Evolutionary conservation across 2,329 filamentous ascomycete species (phyloP).

Genomic region (Talaromyces sp.): DNA sequence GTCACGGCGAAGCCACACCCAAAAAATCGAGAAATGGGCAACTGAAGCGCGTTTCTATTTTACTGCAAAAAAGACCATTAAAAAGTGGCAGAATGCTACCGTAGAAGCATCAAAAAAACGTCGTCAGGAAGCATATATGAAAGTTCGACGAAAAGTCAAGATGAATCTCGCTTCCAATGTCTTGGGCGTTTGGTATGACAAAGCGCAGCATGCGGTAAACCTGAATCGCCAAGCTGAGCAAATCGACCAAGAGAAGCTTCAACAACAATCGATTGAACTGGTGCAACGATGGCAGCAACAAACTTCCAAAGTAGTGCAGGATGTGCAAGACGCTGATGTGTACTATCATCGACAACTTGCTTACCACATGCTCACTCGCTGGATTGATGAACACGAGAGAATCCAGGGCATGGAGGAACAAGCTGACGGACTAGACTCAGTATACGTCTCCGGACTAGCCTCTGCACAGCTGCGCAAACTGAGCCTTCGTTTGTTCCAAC

Average conservation of each 20-base stretch:
- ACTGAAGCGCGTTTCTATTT: constrained; percentile 53
- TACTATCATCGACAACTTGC: constrained; percentile 33
- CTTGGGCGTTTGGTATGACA: constrained; percentile 34
- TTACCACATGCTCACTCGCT: constrained; percentile 31
- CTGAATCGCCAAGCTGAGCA: constrained; percentile 36
- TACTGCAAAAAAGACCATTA: constrained; percentile 44
- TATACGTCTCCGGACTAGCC: constrained; percentile 43
- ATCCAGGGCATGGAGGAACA: constrained; percentile 34
- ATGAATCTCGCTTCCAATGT: constrained; percentile 45
- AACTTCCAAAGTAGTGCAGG: constrained; percentile 27
- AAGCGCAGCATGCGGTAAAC: constrained; percentile 23
- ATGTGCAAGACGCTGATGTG: constrained; percentile 31
- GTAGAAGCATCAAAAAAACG: constrained; percentile 46
- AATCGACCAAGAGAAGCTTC: constrained; percentile 27
- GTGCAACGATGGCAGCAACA: constrained; percentile 40
- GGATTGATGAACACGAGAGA: constrained; percentile 29
- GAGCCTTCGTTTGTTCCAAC: constrained; percentile 53
- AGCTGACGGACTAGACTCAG: constrained; percentile 41
- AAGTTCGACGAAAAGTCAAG: constrained; percentile 49
- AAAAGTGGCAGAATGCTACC: constrained; percentile 47
- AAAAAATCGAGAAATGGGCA: constrained; percentile 48
- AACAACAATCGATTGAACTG: constrained; percentile 27
- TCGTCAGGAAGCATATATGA: constrained; percentile 51
- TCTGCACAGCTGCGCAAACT: constrained; percentile 48
- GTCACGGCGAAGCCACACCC: constrained; percentile 34